Evolutionary conservation across 805 yeast species (phyloP).

Genomic region (Ogataea glucozyma): DNA sequence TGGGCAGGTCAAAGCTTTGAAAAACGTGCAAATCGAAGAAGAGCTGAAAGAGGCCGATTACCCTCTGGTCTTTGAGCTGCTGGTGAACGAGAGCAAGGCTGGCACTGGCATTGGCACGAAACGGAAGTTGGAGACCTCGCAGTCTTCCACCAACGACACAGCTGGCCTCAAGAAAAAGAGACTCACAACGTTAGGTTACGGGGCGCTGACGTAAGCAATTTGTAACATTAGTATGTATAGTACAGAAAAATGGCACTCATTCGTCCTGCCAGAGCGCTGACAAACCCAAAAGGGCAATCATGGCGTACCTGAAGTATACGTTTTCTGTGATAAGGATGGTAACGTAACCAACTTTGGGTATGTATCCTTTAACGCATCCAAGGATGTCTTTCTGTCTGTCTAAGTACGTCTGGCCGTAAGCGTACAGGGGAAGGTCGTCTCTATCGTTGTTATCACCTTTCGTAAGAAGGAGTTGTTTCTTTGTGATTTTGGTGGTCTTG

Average conservation of each 20-base stretch:
- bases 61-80: constrained; percentile 20
- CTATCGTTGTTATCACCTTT: constrained; percentile 96
- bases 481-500: constrained; percentile 12
- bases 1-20: constrained; percentile 10
- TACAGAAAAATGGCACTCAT: constrained; percentile 22
- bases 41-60: constrained; percentile 21
- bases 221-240: constrained; percentile 1
- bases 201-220: constrained; percentile 16
- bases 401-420: constrained; percentile 71
- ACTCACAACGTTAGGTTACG: constrained; percentile 30
- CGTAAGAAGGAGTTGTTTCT: constrained; percentile 70
- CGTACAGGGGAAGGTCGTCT: constrained; percentile 86
- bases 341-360: constrained; percentile 87
- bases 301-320: constrained; percentile 72
- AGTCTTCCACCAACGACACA: neutral
- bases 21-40: constrained; percentile 11
- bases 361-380: constrained; percentile 90
- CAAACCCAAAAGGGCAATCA: constrained; percentile 73
- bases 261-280: constrained; percentile 65
- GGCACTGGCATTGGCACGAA: constrained; percentile 7
- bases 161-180: constrained; percentile 19
- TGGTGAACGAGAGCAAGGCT: constrained; percentile 18
- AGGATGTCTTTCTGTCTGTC: constrained; percentile 76
- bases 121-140: neutral
- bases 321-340: constrained; percentile 92